phyloP scores from a whole-genome alignment of 441 rosid genomes.

The Capsella rubella region DNA sequence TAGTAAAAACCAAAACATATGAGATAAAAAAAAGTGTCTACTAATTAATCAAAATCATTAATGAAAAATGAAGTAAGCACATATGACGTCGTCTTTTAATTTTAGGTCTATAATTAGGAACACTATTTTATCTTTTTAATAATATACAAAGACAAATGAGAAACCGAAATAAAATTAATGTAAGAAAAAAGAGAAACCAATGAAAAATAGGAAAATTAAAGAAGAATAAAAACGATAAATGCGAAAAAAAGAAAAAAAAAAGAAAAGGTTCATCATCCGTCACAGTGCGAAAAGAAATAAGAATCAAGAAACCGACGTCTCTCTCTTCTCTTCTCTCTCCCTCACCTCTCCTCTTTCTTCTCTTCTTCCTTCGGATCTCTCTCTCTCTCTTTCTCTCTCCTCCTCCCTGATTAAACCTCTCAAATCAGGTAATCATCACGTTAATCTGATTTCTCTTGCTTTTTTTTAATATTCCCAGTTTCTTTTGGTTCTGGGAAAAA shows the following conservation, averaged over 20 bases:
- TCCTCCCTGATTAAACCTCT: constrained; percentile 48
- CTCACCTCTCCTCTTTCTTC: constrained; percentile 35
- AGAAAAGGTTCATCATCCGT: constrained; percentile 17
- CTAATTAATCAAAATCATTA: constrained; percentile 24
- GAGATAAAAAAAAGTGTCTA: constrained; percentile 12
- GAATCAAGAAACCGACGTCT: constrained; percentile 50
- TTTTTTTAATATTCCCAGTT: neutral
- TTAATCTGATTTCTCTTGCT: constrained; percentile 10
- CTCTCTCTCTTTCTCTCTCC: constrained; percentile 31
- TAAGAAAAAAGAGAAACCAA: constrained; percentile 38
- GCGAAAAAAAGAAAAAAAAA: constrained; percentile 3
- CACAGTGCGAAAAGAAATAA: constrained; percentile 35
- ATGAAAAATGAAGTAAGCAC: neutral
- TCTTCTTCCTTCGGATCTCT: constrained; percentile 42
- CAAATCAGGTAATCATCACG: constrained; percentile 45
- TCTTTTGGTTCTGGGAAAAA: neutral
- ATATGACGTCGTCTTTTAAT: neutral
- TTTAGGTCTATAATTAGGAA: constrained; percentile 37
- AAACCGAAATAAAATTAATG: constrained; percentile 26
- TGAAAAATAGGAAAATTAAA: constrained; percentile 29
- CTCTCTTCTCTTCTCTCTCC: constrained; percentile 32
- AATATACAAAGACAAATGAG: constrained; percentile 1
- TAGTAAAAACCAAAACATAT: constrained; percentile 10
- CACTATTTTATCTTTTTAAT: neutral
- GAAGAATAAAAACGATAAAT: constrained; percentile 13